Evolutionary conservation across 768 basidiomycete species (phyloP).

Genomic region (Paxillus ammoniavirescens): DNA sequence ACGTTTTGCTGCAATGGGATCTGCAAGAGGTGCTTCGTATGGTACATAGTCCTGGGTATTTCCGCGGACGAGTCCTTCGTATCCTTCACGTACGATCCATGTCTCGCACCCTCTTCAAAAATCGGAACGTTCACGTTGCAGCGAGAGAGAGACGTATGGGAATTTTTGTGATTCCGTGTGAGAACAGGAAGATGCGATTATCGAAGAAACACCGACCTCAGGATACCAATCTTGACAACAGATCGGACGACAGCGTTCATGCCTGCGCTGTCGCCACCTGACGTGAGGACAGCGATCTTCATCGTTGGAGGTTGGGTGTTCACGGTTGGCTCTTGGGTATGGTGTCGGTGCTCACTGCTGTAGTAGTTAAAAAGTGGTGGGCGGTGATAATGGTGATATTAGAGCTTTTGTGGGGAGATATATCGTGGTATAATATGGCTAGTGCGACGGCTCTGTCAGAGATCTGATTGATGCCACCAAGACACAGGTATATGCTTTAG

Average conservation of each 20-base stretch:
- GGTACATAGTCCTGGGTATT: slow-evolving; percentile 41
- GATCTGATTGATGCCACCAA: background rate
- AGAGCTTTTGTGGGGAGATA: background rate
- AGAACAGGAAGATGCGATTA: background rate
- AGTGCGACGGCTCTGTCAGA: background rate
- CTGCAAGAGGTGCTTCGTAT: slow-evolving; percentile 29
- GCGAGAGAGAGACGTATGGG: background rate
- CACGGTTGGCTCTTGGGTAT: background rate
- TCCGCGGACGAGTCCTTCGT: slow-evolving; percentile 96
- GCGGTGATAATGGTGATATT: background rate
- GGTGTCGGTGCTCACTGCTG: background rate
- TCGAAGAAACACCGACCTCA: slow-evolving; percentile 55
- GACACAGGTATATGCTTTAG: background rate
- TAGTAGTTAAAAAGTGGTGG: background rate
- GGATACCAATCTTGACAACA: slow-evolving; percentile 88
- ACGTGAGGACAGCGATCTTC: slow-evolving; percentile 94
- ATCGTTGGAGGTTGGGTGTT: slow-evolving; percentile 36
- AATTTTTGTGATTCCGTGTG: background rate
- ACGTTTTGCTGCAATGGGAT: slow-evolving; percentile 17
- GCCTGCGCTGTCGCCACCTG: slow-evolving; percentile 96
- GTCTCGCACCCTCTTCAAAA: slow-evolving; percentile 84
- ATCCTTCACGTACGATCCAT: slow-evolving; percentile 96
- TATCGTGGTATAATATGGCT: background rate
- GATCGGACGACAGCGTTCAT: slow-evolving; percentile 96
- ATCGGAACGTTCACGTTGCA: background rate